These are phyloP conservation scores for Talaromyces pinophilus DNA, from an alignment of 2,329 filamentous ascomycete species.

Conservation along the genomic window DNA sequence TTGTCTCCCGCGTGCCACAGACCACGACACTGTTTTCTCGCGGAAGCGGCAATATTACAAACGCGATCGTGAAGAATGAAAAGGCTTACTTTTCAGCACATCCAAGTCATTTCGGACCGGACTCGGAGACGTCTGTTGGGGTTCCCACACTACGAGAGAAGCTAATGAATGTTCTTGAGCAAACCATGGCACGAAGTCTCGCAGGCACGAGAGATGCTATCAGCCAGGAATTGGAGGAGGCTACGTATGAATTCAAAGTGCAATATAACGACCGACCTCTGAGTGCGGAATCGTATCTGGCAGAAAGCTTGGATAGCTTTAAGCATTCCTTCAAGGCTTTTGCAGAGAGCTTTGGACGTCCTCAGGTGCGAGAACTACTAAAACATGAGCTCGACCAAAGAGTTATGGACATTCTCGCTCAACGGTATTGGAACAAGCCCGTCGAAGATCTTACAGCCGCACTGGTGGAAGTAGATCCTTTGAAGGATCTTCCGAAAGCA, in stretches of 20 bases:
- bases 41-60: constrained; percentile 75
- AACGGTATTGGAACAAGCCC: constrained; percentile 96
- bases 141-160: constrained; percentile 89
- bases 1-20: constrained; percentile 79
- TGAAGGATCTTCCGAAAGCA: constrained; percentile 79
- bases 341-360: constrained; percentile 81
- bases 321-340: constrained; percentile 98
- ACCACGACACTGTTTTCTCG: constrained; percentile 74
- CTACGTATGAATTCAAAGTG: constrained; percentile 98
- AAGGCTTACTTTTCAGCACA: constrained; percentile 82
- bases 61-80: constrained; percentile 84
- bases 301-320: constrained; percentile 91
- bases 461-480: constrained; percentile 67
- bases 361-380: constrained; percentile 83
- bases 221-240: constrained; percentile 90
- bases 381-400: constrained; percentile 94
- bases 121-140: constrained; percentile 73
- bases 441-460: constrained; percentile 75
- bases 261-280: constrained; percentile 97
- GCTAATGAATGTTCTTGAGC: constrained; percentile 93
- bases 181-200: constrained; percentile 93
- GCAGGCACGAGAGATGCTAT: constrained; percentile 90
- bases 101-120: constrained; percentile 73
- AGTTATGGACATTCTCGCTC: constrained; percentile 87
- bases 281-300: constrained; percentile 93